These are phyloP conservation scores for Backusella parvicylindrica DNA, from an alignment of 192 early-diverging fungal species.

Conservation along the genomic window DNA sequence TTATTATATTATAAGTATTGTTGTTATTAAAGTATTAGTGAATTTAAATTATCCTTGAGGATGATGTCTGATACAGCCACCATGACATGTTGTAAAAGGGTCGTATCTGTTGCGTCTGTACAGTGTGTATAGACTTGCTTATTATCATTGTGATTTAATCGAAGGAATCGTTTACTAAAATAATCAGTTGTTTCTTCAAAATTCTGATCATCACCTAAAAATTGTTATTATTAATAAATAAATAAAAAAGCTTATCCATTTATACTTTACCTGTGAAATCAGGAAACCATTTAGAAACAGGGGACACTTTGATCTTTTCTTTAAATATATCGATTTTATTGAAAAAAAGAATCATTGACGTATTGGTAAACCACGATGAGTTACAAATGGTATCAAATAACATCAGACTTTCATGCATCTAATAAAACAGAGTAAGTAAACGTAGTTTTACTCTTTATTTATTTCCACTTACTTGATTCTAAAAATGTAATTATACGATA, in stretches of 20 bases:
- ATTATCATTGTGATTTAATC: slow-evolving; percentile 38
- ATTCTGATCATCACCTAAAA: slow-evolving; percentile 25
- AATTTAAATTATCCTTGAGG: slow-evolving; percentile 40
- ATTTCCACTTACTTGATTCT: slow-evolving; percentile 19
- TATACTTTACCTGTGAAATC: slow-evolving; percentile 47
- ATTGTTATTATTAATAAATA: too few relatives aligned
- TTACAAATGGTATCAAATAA: slow-evolving; percentile 60
- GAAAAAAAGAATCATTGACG: slow-evolving; percentile 57
- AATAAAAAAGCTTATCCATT: too few relatives aligned
- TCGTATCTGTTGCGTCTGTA: slow-evolving; percentile 53
- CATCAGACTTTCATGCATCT: slow-evolving; percentile 57
- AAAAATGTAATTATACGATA: background rate
- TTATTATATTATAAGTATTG: background rate
- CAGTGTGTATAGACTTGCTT: slow-evolving; percentile 54
- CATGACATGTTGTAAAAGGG: slow-evolving; percentile 49
- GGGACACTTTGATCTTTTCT: slow-evolving; percentile 41
- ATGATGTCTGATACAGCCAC: slow-evolving; percentile 39
- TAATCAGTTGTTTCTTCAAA: slow-evolving; percentile 30
- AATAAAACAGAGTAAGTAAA: background rate
- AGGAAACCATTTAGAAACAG: slow-evolving; percentile 48
- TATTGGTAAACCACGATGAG: slow-evolving; percentile 56
- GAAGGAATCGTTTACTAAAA: slow-evolving; percentile 40
- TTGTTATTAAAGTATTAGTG: slow-evolving; percentile 16
- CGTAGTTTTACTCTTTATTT: background rate
- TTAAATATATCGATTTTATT: slow-evolving; percentile 62